Evolutionary conservation across 768 basidiomycete species (phyloP).

Genomic region (Mycena rosella): DNA sequence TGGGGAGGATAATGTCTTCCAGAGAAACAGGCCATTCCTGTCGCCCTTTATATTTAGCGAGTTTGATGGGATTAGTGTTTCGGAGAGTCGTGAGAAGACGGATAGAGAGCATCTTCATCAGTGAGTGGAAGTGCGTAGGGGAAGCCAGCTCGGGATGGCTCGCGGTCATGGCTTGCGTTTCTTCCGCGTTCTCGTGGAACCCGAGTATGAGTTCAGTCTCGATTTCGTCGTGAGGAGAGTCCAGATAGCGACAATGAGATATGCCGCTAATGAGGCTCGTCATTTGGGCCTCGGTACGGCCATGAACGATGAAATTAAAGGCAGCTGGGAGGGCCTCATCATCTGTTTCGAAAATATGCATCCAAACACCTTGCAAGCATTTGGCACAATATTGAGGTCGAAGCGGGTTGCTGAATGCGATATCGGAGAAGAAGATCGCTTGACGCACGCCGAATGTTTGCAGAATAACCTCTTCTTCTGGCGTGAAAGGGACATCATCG

Average conservation of each 20-base stretch:
- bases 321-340: constrained; percentile 14
- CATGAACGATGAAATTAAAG: constrained; percentile 3
- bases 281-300: constrained; percentile 8
- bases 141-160: background rate
- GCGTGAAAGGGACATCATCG: background rate
- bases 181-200: constrained; percentile 5
- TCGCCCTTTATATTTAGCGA: constrained; percentile 7
- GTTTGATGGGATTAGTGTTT: constrained; percentile 12
- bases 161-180: background rate
- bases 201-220: background rate
- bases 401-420: constrained; percentile 6
- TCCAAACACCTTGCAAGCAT: constrained; percentile 8
- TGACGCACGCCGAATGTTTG: background rate
- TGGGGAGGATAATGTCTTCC: constrained; percentile 12
- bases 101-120: constrained; percentile 1
- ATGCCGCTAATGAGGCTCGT: constrained; percentile 1
- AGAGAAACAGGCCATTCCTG: constrained; percentile 20
- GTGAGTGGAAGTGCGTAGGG: background rate
- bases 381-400: constrained; percentile 3
- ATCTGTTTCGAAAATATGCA: constrained; percentile 4
- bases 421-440: constrained; percentile 4
- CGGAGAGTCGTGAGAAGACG: background rate
- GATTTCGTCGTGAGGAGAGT: background rate
- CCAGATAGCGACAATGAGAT: background rate
- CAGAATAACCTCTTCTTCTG: constrained; percentile 2